Base-by-base conservation (phyloP, 331 rosid species). In the Acacia pycnantha region DNA sequence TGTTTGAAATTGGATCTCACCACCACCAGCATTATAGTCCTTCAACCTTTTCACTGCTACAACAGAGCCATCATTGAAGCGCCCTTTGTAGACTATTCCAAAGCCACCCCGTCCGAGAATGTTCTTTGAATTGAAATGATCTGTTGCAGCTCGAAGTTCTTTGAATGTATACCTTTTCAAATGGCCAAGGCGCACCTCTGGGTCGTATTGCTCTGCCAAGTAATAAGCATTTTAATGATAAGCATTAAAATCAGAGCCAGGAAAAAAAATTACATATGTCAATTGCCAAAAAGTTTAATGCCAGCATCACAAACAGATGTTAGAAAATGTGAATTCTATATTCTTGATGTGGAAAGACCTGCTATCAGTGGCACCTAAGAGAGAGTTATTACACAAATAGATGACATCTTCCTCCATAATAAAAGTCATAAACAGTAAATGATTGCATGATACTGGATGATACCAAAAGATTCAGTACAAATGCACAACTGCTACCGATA, bases 1-100 rank as follows among this genome's bases (percentile, higher is more conserved):
- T 43, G 99, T 96, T 87, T 96, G 99, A 87, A 96, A 94, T 85
- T 96, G 99, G 79, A 96, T 96, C 89, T 96, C 99, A 56, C 99
- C 99, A 64, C 97, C 99, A 41, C 93, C 92, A 14, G 94, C 88
- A 82, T 92, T 96, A 77, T 92, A 96, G 80, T 96, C 99, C 86
- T 94, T 96, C 37, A 96, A 84, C 88, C 99, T 87, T 87, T 96
- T 96, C 70, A 96, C 98, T 22, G 99, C 99, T 71, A 92, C 98
- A 40, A 92, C 73, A 48, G 95, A 89, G n/a, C 99, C 93, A 67
- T 94, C 98, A 56, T 80, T 94, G 89, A 96, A 85, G 84, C 85
- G 16, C 1, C 98, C 99, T 85, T 89, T 96, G 93, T 84, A 96
- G 53, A 96, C 99, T 87, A 96, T 96, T 40, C 95, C 95, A 84